Evolutionary conservation across 768 basidiomycete species (phyloP).

Genomic region (Crassisporium funariophilum): DNA sequence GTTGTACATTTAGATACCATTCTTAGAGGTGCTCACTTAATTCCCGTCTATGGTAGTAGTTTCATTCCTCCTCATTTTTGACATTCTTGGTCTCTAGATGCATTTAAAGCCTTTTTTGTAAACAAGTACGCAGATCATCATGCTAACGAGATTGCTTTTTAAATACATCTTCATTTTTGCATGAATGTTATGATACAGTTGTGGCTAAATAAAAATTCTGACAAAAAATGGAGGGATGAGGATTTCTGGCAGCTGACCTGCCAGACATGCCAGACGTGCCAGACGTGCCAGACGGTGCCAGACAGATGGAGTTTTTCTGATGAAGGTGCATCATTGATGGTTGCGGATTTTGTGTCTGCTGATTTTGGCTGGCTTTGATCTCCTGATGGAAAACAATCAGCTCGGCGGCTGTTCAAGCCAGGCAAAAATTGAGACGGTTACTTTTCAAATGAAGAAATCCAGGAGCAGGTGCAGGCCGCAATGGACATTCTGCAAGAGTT

Average conservation of each 20-base stretch:
- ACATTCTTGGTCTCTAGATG: constrained; percentile 22
- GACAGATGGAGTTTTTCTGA: background rate
- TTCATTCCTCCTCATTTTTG: constrained; percentile 16
- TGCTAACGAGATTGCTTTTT: constrained; percentile 18
- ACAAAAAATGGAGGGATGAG: background rate
- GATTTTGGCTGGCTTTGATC: constrained; percentile 27
- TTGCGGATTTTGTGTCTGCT: constrained; percentile 36
- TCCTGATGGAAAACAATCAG: constrained; percentile 16
- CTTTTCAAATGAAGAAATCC: constrained; percentile 27
- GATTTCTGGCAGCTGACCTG: background rate
- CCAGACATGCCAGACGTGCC: background rate
- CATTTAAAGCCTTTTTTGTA: constrained; percentile 24
- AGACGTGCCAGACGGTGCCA: background rate
- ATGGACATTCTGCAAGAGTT: constrained; percentile 20
- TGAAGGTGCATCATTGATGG: constrained; percentile 38
- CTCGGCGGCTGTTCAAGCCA: constrained; percentile 18
- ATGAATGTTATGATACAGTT: background rate
- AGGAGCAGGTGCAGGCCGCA: constrained; percentile 22
- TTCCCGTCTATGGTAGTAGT: constrained; percentile 20
- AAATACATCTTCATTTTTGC: background rate
- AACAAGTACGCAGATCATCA: constrained; percentile 32
- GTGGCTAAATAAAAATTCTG: background rate
- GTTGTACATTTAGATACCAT: constrained; percentile 33
- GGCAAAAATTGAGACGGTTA: constrained; percentile 28
- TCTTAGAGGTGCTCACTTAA: constrained; percentile 30